Evolutionary conservation across 805 yeast genomes (phyloP).

Genomic region (Ogataea salicorniae): DNA sequence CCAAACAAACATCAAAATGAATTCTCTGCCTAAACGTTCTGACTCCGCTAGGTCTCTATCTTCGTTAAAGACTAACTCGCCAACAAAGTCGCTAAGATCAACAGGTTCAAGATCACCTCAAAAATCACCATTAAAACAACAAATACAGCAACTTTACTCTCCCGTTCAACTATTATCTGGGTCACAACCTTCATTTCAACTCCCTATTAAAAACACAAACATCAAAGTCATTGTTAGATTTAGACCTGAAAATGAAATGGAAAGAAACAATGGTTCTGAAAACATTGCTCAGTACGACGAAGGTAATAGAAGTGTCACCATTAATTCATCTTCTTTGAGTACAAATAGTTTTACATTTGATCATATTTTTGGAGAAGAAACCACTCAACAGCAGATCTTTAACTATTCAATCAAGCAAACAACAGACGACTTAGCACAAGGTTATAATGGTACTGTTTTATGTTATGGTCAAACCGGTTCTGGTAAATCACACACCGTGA

Average conservation of each 20-base stretch:
- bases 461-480: conserved; percentile 84
- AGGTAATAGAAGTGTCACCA: conserved; percentile 11
- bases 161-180: neutral
- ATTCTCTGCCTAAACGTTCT: neutral
- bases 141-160: neutral
- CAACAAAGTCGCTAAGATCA: neutral
- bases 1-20: neutral
- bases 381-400: conserved; percentile 56
- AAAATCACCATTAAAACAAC: neutral
- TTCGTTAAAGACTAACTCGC: neutral
- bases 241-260: conserved; percentile 45
- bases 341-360: conserved; percentile 51
- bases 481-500: conserved; percentile 82
- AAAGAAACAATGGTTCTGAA: conserved; percentile 5
- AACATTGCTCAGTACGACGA: conserved; percentile 10
- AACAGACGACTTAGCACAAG: conserved; percentile 64
- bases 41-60: neutral
- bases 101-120: conserved; percentile 9
- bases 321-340: conserved; percentile 8
- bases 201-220: conserved; percentile 26
- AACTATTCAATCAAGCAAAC: conserved; percentile 54
- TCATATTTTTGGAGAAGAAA: conserved; percentile 46
- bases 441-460: conserved; percentile 37
- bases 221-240: conserved; percentile 71
- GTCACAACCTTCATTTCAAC: no score